Evolutionary conservation across 768 basidiomycete species (phyloP).

Genomic region (Lactarius hatsudake): DNA sequence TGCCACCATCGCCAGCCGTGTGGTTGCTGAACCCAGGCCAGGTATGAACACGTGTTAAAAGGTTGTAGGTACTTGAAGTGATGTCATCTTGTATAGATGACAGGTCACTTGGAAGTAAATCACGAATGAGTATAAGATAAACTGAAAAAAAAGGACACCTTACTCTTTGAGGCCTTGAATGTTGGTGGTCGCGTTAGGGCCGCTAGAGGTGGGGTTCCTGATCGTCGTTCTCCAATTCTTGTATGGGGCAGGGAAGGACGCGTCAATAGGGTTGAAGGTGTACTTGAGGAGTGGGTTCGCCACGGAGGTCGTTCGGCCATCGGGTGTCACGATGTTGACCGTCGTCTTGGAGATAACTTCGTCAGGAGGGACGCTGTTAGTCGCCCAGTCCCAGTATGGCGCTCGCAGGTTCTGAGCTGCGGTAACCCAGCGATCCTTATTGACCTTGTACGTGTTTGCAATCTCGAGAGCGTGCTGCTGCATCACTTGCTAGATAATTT

Average conservation of each 20-base stretch:
- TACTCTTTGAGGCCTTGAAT: conserved; percentile 35
- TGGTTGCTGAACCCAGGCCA: conserved; percentile 52
- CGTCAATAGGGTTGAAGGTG: conserved; percentile 36
- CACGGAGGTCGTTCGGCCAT: conserved; percentile 33
- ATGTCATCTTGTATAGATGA: conserved; percentile 17
- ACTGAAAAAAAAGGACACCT: background rate
- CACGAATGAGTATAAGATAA: background rate
- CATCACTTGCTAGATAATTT: conserved; percentile 44
- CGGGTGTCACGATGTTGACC: conserved; percentile 37
- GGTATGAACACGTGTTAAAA: conserved; percentile 38
- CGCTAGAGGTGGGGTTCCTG: conserved; percentile 8
- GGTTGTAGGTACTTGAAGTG: conserved; percentile 30
- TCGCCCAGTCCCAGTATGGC: conserved; percentile 56
- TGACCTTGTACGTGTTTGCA: conserved; percentile 40
- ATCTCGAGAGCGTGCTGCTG: conserved; percentile 41
- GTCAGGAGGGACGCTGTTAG: conserved; percentile 38
- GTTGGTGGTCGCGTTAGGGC: conserved; percentile 26
- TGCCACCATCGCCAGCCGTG: conserved; percentile 37
- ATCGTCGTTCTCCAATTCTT: conserved; percentile 17
- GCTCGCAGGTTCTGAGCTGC: conserved; percentile 40
- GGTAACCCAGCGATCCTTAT: conserved; percentile 31
- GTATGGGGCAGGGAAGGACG: conserved; percentile 17
- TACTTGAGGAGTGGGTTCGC: conserved; percentile 39
- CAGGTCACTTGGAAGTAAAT: conserved; percentile 6
- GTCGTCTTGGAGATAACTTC: conserved; percentile 38